Conservation (phyloP, 164 flowering plant genomes). For the Stephania yunnanensis region DNA sequence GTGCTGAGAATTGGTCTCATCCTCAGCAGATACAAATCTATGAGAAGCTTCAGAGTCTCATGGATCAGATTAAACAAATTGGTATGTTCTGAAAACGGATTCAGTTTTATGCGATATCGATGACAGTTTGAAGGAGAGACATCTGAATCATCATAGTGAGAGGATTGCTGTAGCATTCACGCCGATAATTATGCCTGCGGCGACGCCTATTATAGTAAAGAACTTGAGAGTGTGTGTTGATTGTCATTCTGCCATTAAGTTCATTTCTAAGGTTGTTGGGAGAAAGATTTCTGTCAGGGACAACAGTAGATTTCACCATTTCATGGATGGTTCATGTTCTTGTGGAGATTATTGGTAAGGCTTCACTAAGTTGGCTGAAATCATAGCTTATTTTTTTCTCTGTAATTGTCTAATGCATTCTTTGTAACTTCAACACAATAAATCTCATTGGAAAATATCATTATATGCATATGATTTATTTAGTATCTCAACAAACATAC, state of each 20-base stretch:
- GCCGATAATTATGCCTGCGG: slow-evolving; percentile 34
- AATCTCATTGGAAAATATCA: too few relatives aligned
- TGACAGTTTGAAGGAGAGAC: slow-evolving; percentile 35
- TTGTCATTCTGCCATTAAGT: slow-evolving; percentile 49
- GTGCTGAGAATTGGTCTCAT: slow-evolving; percentile 50
- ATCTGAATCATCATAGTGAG: slow-evolving; percentile 46
- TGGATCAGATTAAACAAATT: slow-evolving; percentile 31
- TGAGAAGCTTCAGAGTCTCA: slow-evolving; percentile 40
- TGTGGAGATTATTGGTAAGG: slow-evolving; percentile 48
- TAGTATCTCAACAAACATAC: too few relatives aligned
- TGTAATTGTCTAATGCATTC: too few relatives aligned
- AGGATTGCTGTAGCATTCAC: slow-evolving; percentile 54
- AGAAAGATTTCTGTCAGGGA: slow-evolving; percentile 48
- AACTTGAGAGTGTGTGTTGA: slow-evolving; percentile 42
- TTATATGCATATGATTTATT: too few relatives aligned
- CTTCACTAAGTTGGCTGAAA: not conserved
- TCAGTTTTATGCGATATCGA: slow-evolving; percentile 32
- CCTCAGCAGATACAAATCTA: slow-evolving; percentile 36
- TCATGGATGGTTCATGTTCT: slow-evolving; percentile 39
- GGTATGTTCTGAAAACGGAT: slow-evolving; percentile 36
- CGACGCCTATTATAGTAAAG: slow-evolving; percentile 49
- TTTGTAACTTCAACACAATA: too few relatives aligned
- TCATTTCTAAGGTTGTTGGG: slow-evolving; percentile 38
- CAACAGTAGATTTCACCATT: slow-evolving; percentile 48
- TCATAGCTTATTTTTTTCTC: not conserved